Evolutionary conservation across 2,329 filamentous ascomycete species (phyloP), one percentile per base, ranked within the genome.

Genomic region (Metarhizium sp.): DNA sequence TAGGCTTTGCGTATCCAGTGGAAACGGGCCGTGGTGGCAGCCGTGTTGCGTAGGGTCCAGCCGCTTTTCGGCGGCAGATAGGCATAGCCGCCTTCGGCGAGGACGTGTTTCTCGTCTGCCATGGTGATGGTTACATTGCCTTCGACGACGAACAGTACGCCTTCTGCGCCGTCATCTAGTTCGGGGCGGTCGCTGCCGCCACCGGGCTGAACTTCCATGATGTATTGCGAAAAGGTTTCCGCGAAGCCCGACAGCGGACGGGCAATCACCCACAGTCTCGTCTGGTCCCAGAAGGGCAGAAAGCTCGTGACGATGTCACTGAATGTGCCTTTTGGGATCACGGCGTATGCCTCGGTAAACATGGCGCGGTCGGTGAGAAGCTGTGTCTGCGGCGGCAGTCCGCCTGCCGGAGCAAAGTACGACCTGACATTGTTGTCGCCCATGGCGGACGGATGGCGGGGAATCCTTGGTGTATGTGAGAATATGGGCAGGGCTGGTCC

Each of bases 1-100:
- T 56, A 56, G 10, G 50, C 55, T 36, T 56, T 56, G 40, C 55
- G 55, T 20, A 56, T 53, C 55, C 55, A 56, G 38, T 56, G 55
- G 40, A 56, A 56, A n/a, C 55, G 55, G n/a, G 51, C 38, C 8
- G 32, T n/a, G 40, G 11, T 14, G 2, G 2, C 2, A 38, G 11
- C 30, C 1, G 14, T 11, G 47, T 56, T 56, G 18, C 47, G 47
- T 8, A 56, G 46, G 5, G 51, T 53, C 55, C 55, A 56, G 29
- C 1, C 6, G 30, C 30, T 50, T 38, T 25, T 6, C 1, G 55
- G 55, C 2, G 55, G 51, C 10, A 56, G 30, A 34, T 56, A 56
- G 29, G 50, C 55, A 4, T 56, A 56, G 16, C 55, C 52, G 38
- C 55, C 55, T 8, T 52, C 51, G 20, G 38, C 43, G 32, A 56